Evolutionary conservation across 1,139 yeast genomes (phyloP).

Genomic region (Debaryomyces udenii): DNA sequence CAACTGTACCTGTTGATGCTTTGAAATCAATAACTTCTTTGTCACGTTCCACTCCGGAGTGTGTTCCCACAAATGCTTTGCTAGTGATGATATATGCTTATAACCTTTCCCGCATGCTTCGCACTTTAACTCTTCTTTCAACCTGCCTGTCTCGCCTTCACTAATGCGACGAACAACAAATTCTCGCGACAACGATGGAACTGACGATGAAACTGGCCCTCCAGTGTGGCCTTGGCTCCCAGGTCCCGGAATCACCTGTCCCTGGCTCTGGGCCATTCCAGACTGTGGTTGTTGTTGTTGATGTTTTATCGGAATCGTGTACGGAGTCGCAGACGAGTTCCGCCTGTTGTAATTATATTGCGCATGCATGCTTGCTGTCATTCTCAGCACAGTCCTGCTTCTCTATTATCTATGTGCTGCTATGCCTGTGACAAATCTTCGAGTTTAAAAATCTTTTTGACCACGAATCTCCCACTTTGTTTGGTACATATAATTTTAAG

Average conservation of each 20-base stretch:
- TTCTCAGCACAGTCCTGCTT: slow-evolving; percentile 11
- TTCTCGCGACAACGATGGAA: slow-evolving; percentile 63
- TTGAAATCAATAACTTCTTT: slow-evolving; percentile 75
- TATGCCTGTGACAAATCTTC: slow-evolving; percentile 1
- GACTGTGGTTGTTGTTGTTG: slow-evolving; percentile 18
- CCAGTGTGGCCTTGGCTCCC: slow-evolving; percentile 10
- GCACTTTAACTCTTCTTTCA: slow-evolving; percentile 81
- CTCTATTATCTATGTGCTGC: not conserved
- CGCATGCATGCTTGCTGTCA: slow-evolving; percentile 33
- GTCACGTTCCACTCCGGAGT: slow-evolving; percentile 93
- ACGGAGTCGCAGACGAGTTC: slow-evolving; percentile 36
- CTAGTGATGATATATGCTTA: slow-evolving; percentile 78
- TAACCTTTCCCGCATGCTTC: slow-evolving; percentile 92
- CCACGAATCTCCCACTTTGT: not conserved
- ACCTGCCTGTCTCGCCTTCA: slow-evolving; percentile 83
- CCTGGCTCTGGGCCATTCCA: not conserved
- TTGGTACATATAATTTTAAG: slow-evolving; percentile 4
- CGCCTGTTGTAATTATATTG: slow-evolving; percentile 39
- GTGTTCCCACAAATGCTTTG: slow-evolving; percentile 78
- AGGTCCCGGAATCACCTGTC: slow-evolving; percentile 2
- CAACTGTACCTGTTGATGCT: slow-evolving; percentile 88
- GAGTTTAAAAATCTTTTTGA: not conserved
- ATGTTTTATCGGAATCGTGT: slow-evolving; percentile 37
- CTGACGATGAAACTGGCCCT: slow-evolving; percentile 33
- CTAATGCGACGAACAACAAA: slow-evolving; percentile 81